Percentiles rank a stretch among this genome's conserved stretches.
Conservation (phyloP, 2,329 filamentous ascomycete genomes). For the Aspergillus intermedius region DNA sequence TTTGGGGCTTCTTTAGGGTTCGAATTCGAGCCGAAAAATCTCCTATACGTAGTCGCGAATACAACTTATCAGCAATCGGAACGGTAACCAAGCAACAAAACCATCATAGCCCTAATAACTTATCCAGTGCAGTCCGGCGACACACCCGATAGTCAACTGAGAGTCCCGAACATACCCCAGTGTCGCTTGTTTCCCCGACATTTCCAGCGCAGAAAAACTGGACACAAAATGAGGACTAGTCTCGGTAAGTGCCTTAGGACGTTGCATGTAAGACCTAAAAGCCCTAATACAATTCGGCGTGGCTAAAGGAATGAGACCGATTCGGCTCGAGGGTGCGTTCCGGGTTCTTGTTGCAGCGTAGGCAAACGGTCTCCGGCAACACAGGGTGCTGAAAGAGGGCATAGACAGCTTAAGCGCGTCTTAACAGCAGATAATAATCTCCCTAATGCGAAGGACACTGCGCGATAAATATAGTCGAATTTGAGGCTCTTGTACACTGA, state of each 20-base stretch:
- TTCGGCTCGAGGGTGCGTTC: background rate
- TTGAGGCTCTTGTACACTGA: background rate
- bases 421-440: background rate
- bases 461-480: background rate
- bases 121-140: constrained; percentile 8
- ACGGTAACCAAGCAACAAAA: constrained; percentile 4
- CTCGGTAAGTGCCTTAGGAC: background rate
- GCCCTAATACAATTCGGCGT: background rate
- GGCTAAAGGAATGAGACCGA: background rate
- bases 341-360: constrained; percentile 1
- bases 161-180: constrained; percentile 76
- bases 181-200: constrained; percentile 62
- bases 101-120: background rate
- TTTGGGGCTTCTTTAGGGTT: constrained; percentile 50
- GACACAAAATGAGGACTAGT: background rate
- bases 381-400: constrained; percentile 4
- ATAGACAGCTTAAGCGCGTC: constrained; percentile 11
- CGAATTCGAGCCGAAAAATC: constrained; percentile 70
- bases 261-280: background rate
- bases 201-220: background rate
- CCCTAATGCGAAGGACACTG: background rate
- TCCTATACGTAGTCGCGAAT: constrained; percentile 49
- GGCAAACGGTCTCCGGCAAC: constrained; percentile 7
- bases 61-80: constrained; percentile 1
- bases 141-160: constrained; percentile 69